Conservation (phyloP, 1,284 basidiomycete genomes). For the Leccinum solheimii region DNA sequence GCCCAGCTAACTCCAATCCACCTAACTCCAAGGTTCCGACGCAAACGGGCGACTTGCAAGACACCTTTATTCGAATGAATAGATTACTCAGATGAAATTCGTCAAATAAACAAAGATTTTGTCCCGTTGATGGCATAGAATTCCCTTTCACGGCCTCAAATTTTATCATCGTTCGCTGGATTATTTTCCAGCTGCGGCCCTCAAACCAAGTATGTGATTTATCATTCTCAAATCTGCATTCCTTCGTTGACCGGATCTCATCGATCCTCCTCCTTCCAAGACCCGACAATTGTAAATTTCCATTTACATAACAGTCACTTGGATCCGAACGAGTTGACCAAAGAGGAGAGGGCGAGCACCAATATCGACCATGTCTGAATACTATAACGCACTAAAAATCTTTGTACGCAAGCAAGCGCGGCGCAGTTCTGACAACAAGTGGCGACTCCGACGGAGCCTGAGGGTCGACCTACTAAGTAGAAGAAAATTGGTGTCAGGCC, state of each 20-base stretch:
- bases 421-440: not conserved
- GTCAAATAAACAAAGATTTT: not conserved
- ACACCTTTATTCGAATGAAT: not conserved
- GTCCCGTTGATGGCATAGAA: not conserved
- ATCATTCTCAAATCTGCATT: not conserved
- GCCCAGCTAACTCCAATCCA: not conserved
- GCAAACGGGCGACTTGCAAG: not conserved
- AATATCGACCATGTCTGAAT: slow-evolving; percentile 4
- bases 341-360: not conserved
- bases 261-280: not conserved
- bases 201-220: not conserved
- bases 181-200: not conserved
- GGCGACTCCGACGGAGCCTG: not conserved
- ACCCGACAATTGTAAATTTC: not conserved
- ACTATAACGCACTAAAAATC: not conserved
- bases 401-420: not conserved
- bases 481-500: not conserved
- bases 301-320: not conserved
- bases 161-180: not conserved
- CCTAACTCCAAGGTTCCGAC: not conserved
- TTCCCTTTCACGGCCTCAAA: not conserved
- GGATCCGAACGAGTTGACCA: not conserved
- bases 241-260: slow-evolving; percentile 7
- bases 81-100: not conserved
- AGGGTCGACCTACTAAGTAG: not conserved